Percentiles rank a stretch among this genome's conserved stretches.
phyloP scores from a whole-genome alignment of 2,329 filamentous ascomycete genomes.

The Penicillium sp. region DNA sequence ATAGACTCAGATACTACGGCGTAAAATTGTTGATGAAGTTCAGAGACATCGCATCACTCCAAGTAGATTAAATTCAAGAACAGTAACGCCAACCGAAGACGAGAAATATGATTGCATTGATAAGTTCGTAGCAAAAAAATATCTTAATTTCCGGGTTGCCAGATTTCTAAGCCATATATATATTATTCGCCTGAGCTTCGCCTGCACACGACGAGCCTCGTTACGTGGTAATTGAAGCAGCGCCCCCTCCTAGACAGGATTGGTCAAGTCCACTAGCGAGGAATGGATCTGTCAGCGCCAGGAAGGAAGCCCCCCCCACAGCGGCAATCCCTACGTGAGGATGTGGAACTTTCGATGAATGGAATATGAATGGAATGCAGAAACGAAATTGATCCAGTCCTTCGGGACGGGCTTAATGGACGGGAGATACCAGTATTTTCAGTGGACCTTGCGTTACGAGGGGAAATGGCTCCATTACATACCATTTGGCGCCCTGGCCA shows the following conservation, averaged over 20 bases:
- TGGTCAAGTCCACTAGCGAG: background rate
- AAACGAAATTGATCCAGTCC: conserved; percentile 21
- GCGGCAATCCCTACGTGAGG: conserved; percentile 8
- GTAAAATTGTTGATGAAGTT: too few relatives aligned
- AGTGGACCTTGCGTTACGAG: conserved; percentile 20
- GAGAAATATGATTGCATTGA: too few relatives aligned
- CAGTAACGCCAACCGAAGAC: background rate
- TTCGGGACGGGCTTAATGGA: conserved; percentile 4
- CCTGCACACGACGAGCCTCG: background rate
- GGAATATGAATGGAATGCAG: conserved; percentile 20
- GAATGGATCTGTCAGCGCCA: conserved; percentile 17
- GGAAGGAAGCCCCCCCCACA: conserved; percentile 8
- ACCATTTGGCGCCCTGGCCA: conserved; percentile 8
- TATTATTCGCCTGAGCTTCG: background rate
- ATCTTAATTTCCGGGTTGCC: too few relatives aligned
- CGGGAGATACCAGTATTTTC: conserved; percentile 13
- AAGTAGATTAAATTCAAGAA: background rate
- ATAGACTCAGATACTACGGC: background rate
- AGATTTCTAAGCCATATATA: background rate
- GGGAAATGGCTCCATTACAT: conserved; percentile 12
- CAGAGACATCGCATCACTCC: background rate
- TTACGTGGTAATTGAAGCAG: background rate
- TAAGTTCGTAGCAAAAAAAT: too few relatives aligned
- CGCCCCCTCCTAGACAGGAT: background rate
- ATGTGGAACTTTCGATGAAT: conserved; percentile 24